phyloP scores from a whole-genome alignment of 2,329 filamentous ascomycete species.

The Ophiostoma perfectum region DNA sequence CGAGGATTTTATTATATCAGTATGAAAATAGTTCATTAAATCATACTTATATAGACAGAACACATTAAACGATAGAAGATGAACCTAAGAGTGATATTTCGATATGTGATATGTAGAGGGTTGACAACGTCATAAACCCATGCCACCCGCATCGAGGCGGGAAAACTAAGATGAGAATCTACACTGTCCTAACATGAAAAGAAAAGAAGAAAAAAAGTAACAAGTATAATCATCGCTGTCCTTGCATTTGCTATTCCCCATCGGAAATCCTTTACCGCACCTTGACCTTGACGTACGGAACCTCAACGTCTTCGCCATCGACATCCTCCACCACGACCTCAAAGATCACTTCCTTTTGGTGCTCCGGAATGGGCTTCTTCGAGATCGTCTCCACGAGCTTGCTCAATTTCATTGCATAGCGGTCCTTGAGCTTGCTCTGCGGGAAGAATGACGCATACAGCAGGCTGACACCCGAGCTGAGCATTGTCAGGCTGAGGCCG shows the following conservation, averaged over 20 bases:
- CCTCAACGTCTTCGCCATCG: conserved; percentile 88
- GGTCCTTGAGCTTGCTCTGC: conserved; percentile 70
- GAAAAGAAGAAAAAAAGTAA: neutral
- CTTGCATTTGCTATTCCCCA: neutral
- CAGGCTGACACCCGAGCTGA: conserved; percentile 94
- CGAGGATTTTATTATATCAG: neutral
- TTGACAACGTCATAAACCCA: no score
- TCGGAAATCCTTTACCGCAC: conserved; percentile 37
- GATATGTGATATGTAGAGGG: no score
- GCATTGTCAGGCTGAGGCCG: conserved; percentile 81
- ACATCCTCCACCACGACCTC: conserved; percentile 90
- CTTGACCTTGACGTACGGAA: conserved; percentile 93
- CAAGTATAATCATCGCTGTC: neutral
- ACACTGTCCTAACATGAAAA: neutral
- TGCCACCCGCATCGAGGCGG: neutral
- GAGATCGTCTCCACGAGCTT: conserved; percentile 81
- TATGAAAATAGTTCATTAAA: no score
- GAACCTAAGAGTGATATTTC: no score
- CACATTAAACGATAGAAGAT: no score
- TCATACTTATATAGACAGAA: no score
- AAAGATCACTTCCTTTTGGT: conserved; percentile 94
- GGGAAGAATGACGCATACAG: conserved; percentile 93
- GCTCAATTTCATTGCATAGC: conserved; percentile 77
- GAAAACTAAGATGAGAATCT: neutral
- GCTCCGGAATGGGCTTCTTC: conserved; percentile 83